Evolutionary conservation across 345 rosid species (phyloP), one percentile per base, ranked within the genome.

Genomic region (Euclidium syriacum): DNA sequence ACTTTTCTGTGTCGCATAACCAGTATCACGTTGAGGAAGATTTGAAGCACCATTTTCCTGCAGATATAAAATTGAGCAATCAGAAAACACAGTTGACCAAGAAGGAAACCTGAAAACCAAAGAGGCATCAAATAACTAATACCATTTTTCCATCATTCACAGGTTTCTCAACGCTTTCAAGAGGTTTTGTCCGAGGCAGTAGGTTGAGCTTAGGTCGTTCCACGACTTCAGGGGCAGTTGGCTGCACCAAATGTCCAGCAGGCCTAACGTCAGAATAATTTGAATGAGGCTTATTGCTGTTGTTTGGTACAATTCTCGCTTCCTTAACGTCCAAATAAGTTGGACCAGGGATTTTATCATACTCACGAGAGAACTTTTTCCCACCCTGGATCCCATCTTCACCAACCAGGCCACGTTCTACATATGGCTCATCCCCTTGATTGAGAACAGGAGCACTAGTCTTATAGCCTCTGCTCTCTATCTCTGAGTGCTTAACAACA

Each of bases 201-300:
- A 90, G 75, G 76, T 77, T 86, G 62, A 90, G 71, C 77, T 83
- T 86, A 52, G 88, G 90, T 34, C 91, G 70, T 60, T 81, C 91
- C 39, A 42, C 60, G 39, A 59, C 64, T 80, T 80, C 90, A 46
- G 69, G 73, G 50, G 66, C 68, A 10, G 63, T 47, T 51, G 72
- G 58, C 33, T 77, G 83, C 72, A 75, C 54, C 7, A 73, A 67
- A 48, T 74, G 36, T 43, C 73, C 71, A 67, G 75, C 60, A 72
- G 64, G 58, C 62, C 71, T 84, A 4, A 50, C 72, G 33, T 81
- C 82, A 54, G 79, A 24, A 51, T 41, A 63, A 38, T 38, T 53
- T 52, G 68, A 71, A 60, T 67, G 81, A 77, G 53, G 57, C 48
- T 72, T 72, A 18, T 68, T 80, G 64, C 15, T 62, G 65, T 35